Percentiles rank a stretch among this genome's conserved stretches.
Conservation (phyloP, 139 green algal genomes). For the Mychonastes homosphaera region DNA sequence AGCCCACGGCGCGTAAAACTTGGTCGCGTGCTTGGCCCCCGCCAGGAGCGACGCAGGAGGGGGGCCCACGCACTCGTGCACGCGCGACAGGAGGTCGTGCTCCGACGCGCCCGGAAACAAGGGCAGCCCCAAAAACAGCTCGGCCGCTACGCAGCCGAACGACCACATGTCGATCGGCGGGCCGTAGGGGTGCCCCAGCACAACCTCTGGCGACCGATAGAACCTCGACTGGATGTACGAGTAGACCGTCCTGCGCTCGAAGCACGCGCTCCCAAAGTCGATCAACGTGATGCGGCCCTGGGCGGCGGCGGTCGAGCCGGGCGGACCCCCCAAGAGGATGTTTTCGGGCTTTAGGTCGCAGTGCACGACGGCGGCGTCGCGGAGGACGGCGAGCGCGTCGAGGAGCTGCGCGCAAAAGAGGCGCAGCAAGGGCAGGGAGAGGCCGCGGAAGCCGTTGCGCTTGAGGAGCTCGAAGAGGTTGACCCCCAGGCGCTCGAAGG, state of each 20-base stretch:
- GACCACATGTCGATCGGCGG: conserved; percentile 94
- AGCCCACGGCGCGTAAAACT: conserved; percentile 55
- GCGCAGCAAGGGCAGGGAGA: conserved; percentile 79
- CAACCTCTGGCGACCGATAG: conserved; percentile 72
- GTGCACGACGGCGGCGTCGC: conserved; percentile 84
- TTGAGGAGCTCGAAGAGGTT: conserved; percentile 98
- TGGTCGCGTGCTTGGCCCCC: conserved; percentile 50
- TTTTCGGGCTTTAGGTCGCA: conserved; percentile 99
- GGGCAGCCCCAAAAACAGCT: conserved; percentile 89
- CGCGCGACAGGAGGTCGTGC: conserved; percentile 81
- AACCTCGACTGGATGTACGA: conserved; percentile 96
- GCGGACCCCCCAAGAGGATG: conserved; percentile 62
- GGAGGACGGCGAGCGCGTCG: conserved; percentile 68
- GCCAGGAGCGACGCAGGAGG: conserved; percentile 55
- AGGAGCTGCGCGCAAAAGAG: conserved; percentile 82
- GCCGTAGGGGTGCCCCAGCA: conserved; percentile 71
- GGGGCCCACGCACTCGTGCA: conserved; percentile 74
- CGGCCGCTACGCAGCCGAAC: conserved; percentile 85
- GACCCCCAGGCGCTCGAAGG: conserved; percentile 92
- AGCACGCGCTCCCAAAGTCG: conserved; percentile 95
- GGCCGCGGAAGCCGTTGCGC: conserved; percentile 78
- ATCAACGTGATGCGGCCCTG: conserved; percentile 89
- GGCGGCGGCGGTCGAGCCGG: conserved; percentile 1
- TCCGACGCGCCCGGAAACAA: conserved; percentile 90
- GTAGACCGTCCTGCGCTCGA: conserved; percentile 86